These are phyloP conservation scores for Chenopodium suecicum DNA, from an alignment of 148 eudicot species.

Conservation along the genomic window DNA sequence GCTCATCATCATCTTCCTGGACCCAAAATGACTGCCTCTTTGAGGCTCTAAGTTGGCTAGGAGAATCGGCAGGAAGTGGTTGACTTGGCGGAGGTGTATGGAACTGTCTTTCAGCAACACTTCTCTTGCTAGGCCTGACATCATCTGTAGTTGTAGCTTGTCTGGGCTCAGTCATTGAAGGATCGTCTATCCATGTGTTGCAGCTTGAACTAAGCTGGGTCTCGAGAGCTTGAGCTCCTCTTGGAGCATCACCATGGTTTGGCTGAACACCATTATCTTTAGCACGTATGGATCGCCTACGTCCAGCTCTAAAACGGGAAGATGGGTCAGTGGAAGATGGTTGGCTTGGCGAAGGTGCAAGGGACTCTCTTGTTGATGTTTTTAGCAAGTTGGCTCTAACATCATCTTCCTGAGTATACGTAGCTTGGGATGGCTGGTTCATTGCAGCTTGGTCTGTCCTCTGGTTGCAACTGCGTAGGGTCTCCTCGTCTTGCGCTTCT, in stretches of 20 bases:
- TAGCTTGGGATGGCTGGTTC: constrained; percentile 1
- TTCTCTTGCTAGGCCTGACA: constrained; percentile 13
- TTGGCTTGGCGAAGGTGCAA: constrained; percentile 19
- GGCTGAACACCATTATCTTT: constrained; percentile 19
- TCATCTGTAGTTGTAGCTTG: constrained; percentile 18
- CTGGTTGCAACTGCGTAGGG: constrained; percentile 12
- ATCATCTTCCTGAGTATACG: constrained; percentile 12
- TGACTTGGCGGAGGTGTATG: constrained; percentile 19
- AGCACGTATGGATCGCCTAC: constrained; percentile 10
- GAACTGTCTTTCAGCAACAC: constrained; percentile 8
- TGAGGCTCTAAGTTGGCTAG: constrained; percentile 18
- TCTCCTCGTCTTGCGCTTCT: constrained; percentile 21
- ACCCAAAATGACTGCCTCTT: constrained; percentile 18
- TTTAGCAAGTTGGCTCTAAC: constrained; percentile 13
- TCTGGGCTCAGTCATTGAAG: constrained; percentile 18
- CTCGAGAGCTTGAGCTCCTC: constrained; percentile 19
- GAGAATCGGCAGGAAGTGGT: constrained; percentile 10
- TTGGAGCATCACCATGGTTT: constrained; percentile 17
- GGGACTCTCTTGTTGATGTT: background rate
- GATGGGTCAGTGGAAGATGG: constrained; percentile 10
- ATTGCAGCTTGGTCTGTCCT: constrained; percentile 2
- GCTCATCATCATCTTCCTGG: constrained; percentile 26
- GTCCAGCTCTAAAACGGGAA: constrained; percentile 11
- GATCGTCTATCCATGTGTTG: constrained; percentile 22
- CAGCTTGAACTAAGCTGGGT: constrained; percentile 18